These are phyloP conservation scores for Aspergillus ostianus DNA, from an alignment of 495 filamentous ascomycete species.

Conservation along the genomic window DNA sequence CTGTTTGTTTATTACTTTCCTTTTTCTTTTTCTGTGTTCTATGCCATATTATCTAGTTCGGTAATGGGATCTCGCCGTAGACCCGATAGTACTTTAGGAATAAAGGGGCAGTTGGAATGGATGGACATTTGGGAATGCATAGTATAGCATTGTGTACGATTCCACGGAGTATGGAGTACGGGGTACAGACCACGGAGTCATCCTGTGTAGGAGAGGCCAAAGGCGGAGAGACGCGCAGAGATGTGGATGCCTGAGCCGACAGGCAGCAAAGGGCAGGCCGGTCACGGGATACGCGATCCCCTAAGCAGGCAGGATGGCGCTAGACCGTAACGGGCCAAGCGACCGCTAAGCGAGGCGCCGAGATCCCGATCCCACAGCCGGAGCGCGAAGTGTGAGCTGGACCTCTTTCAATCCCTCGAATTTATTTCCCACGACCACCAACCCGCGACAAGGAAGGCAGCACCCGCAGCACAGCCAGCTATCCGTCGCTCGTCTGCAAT, in stretches of 20 bases:
- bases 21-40: neutral
- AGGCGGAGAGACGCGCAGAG: neutral
- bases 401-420: constrained; percentile 13
- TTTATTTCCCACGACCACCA: constrained; percentile 25
- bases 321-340: constrained; percentile 29
- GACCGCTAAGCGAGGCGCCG: constrained; percentile 44
- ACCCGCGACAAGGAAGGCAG: constrained; percentile 31
- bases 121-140: neutral
- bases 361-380: constrained; percentile 34
- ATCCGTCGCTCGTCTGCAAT: constrained; percentile 44
- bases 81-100: neutral
- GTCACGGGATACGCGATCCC: constrained; percentile 38
- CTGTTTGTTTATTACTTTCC: constrained; percentile 1
- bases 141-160: neutral
- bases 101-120: neutral
- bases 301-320: constrained; percentile 23
- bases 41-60: neutral
- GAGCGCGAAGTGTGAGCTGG: constrained; percentile 26
- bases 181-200: neutral
- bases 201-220: neutral
- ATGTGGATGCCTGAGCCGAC: neutral
- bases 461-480: constrained; percentile 43
- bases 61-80: neutral
- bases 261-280: constrained; percentile 24
- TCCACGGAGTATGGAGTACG: too few species aligned